Percentiles rank a stretch among this genome's conserved stretches.
phyloP scores from a whole-genome alignment of 1,284 basidiomycete species.

The Ceratobasidium sp. region DNA sequence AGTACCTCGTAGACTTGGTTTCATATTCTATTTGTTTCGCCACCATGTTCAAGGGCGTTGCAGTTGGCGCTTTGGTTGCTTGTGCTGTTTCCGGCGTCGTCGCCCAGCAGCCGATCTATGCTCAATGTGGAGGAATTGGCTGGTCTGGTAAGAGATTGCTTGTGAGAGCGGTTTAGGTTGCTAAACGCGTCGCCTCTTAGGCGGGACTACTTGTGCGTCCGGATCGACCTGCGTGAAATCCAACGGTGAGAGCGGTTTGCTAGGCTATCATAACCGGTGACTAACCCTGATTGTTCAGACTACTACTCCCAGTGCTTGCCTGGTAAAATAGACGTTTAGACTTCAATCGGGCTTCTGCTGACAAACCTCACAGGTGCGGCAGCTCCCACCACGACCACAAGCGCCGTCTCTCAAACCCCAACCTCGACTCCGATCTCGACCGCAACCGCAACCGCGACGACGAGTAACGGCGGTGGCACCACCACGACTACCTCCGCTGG shows the following conservation, averaged over 20 bases:
- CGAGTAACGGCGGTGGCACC: neutral
- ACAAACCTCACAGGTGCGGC: neutral
- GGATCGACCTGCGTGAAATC: slow-evolving; percentile 57
- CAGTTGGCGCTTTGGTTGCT: slow-evolving; percentile 40
- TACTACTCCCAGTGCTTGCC: slow-evolving; percentile 73
- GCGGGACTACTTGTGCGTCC: slow-evolving; percentile 35
- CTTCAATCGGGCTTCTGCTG: too few species aligned
- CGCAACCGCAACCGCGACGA: neutral
- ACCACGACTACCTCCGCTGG: slow-evolving; percentile 2
- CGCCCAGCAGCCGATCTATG: slow-evolving; percentile 42
- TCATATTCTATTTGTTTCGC: neutral
- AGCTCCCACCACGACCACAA: neutral
- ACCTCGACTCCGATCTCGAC: slow-evolving; percentile 7
- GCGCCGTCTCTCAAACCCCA: slow-evolving; percentile 3
- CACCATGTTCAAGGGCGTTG: slow-evolving; percentile 27
- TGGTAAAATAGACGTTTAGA: slow-evolving; percentile 49
- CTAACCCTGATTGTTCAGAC: slow-evolving; percentile 48
- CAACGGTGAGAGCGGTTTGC: slow-evolving; percentile 53
- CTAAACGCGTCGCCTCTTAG: neutral
- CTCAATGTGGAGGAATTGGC: slow-evolving; percentile 46
- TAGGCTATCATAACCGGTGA: neutral
- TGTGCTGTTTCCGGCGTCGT: slow-evolving; percentile 31
- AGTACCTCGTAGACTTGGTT: too few species aligned
- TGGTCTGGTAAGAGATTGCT: slow-evolving; percentile 37
- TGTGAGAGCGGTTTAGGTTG: neutral